Base-by-base conservation (phyloP, 352 stramenopile species). In the Pythium periplocum region DNA sequence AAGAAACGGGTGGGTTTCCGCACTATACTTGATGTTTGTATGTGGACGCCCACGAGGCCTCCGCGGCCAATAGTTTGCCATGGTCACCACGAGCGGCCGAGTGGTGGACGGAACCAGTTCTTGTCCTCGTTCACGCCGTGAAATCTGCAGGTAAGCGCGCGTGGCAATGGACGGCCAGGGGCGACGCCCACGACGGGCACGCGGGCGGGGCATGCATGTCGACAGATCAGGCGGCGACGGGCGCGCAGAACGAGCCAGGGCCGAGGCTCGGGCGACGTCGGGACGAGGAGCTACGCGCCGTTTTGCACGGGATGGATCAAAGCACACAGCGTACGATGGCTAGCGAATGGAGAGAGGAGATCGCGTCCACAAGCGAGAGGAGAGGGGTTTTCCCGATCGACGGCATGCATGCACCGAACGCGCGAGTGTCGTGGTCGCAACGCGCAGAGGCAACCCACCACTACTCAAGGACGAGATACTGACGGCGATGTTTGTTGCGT, bases 21-120 rank as follows among this genome's bases (percentile, higher is more conserved):
- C 7, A 8, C 38, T 42, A 12, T 12, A 79, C 73, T 87, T 78
- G 68, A 4, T 31, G 8, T 83, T 86, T 86, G 77, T 87, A 87
- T 87, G 51, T 4, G 2, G 1, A 0, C 9, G 6, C 9, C 3
- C 8, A 51, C 78, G 69, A 64, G 58, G 73, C 73, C 74, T 79
- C 72, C 78, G 55, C 74, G 76, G 76, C 78, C 78, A 90, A 90
- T 90, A 90, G 73, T 90, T 90, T 85, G 64, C 49, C 52, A 56
- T 59, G 43, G 52, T 65, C 56, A 48, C 37, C 9, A 43, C 62
- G 44, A 44, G 57, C 39, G 35, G 59, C 51, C 44, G 61, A 55
- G 58, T 41, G 37, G 40, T 48, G 48, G 6, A 38, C 17, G 40
- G 34, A 64, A 64, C 61, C 79, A 90, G 77, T 90, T 90, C 79